Evolutionary conservation across 345 rosid genomes (phyloP).

Genomic region (Angophora floribunda): DNA sequence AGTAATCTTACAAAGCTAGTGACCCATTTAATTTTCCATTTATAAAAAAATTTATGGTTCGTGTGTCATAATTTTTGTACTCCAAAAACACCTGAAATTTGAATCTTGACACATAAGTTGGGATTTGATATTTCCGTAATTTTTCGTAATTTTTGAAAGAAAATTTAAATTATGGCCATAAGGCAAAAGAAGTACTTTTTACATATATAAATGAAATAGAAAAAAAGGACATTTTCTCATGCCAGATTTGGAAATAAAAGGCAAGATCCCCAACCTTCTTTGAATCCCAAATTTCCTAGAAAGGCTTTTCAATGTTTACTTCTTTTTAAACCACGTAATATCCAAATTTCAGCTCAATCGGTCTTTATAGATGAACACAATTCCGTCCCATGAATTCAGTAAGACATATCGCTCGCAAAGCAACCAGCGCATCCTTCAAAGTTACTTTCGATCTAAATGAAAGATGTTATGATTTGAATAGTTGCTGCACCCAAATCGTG

Average conservation of each 20-base stretch:
- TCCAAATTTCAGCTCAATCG: not conserved
- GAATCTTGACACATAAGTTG: not conserved
- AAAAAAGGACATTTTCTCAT: not conserved
- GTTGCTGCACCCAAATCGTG: too few relatives aligned
- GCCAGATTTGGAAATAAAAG: not conserved
- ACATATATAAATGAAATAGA: not conserved
- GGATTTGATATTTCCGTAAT: not conserved
- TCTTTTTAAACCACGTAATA: not conserved
- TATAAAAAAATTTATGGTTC: not conserved
- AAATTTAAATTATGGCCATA: not conserved
- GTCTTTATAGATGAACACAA: not conserved
- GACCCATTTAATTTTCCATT: not conserved
- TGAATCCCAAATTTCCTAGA: not conserved
- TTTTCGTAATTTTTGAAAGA: not conserved
- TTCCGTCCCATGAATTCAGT: not conserved
- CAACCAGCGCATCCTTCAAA: too few relatives aligned
- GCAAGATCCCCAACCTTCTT: not conserved
- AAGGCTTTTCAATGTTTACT: not conserved
- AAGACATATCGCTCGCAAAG: not conserved
- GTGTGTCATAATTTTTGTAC: fast-evolving
- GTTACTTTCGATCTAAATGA: too few relatives aligned
- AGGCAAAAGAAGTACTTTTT: not conserved
- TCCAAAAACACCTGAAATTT: not conserved
- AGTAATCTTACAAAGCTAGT: too few relatives aligned
- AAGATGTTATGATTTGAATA: too few relatives aligned